Evolutionary conservation across 2,329 filamentous ascomycete species (phyloP), one percentile per base, ranked within the genome.

Genomic region (Colletotrichum sidae): DNA sequence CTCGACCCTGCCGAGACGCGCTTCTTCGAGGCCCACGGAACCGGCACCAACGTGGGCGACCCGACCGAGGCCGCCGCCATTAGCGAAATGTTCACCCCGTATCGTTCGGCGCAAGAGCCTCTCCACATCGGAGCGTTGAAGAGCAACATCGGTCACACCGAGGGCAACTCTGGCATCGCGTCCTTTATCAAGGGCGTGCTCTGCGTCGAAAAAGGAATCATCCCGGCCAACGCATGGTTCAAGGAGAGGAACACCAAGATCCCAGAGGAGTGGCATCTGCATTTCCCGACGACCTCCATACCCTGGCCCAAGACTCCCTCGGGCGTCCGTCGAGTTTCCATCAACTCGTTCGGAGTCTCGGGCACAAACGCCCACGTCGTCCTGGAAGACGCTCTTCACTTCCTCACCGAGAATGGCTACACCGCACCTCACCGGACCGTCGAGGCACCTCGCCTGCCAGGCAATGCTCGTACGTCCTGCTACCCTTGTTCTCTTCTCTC

Each of bases 41-140:
- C 86, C 0, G 85, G 85, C 11, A 88, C 86, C 34, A 77, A 77
- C 35, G 81, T 81, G 3, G 86, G 86, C 2, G 86, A 88, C 65
- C 84, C 84, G 0, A 80, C 83, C 15, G 86, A 88, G 64, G 81
- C 82, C 1, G 74, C 72, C 11, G 84, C 83, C 6, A 76, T 86
- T n/a, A 82, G 83, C 3, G 70, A 74, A 6, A 45, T 45, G 13
- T 12, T 15, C 42, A n/a, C 42, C 1, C 13, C 42, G 9, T n/a
- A 12, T 17, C 42, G 13, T 2, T 6, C 42, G 13, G 42, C 13
- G 17, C 17, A 12, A 15, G 42, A 45, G 13, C 42, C 42, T 12
- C 42, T 45, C 42, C 42, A n/a, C 10, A 73, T 75, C n/a, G 75
- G 74, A 13, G 11, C 74, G 70, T 6, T 68, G 34, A 80, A 81